Evolutionary conservation across 768 basidiomycete genomes (phyloP), one percentile per base, ranked within the genome.

Genomic region (Lactarius hatsudake): DNA sequence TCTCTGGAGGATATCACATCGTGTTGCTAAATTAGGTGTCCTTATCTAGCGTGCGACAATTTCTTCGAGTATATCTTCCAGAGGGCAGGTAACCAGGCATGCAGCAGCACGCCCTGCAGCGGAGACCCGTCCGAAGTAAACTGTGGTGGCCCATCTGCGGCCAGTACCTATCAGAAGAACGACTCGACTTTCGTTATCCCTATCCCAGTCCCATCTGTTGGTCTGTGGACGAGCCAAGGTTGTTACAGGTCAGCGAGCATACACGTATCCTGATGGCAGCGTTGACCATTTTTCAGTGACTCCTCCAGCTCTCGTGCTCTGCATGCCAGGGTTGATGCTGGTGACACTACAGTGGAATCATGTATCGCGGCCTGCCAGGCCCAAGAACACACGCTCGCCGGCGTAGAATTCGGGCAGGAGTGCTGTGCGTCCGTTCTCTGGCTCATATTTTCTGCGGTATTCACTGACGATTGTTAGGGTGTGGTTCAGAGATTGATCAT

Each of bases 341-440:
- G 77, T 1, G 89, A 88, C 73, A 90, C 87, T 71, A 84, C 87
- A 5, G 85, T 86, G 5, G 76, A 82, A 0, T 81, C 81, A 0
- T 93, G 91, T 72, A 78, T 91, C 71, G 82, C 75, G 55, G 87
- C 86, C 72, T 93, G 91, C 71, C 81, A 84, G 17, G 80, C 81
- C 3, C 90, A 85, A 70, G 91, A 90, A 6, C 92, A 83, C 72
- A 81, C 86, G 1, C 89, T 82, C 51, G 85, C 86, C 32, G 90
- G 88, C 30, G 77, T 87, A 62, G 90, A 87, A 78, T 90, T 81
- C 62, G 87, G 84, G 13, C 72, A 86, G 67, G 87, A 91, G 72
- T 92, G 90, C 78, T 91, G 88, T 89, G 71, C 73, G 87, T 80
- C 38, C 5, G 17, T 34, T 64, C 5, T 64, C 26, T 28, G 20